phyloP scores from a whole-genome alignment of 306 rosid species.

The Calophaca sinica region DNA sequence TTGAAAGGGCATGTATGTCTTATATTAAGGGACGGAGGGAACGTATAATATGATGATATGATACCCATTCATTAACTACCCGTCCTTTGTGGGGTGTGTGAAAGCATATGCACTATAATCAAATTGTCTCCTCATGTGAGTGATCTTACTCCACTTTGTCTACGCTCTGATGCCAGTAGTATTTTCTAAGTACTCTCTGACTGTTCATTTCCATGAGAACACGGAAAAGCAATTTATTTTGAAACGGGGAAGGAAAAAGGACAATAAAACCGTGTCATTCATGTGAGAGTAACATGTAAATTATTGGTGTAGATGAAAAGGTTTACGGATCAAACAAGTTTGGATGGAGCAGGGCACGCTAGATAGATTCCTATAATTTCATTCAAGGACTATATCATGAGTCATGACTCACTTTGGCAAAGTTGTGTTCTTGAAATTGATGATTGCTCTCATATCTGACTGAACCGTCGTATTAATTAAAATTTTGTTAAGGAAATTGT shows the following conservation, averaged over 20 bases:
- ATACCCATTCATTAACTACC: neutral
- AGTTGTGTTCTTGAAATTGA: constrained; percentile 41
- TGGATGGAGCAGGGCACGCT: constrained; percentile 38
- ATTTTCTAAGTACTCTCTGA: constrained; percentile 38
- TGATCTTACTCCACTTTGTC: constrained; percentile 44
- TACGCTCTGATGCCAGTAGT: constrained; percentile 3
- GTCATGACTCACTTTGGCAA: constrained; percentile 30
- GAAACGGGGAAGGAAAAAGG: constrained; percentile 20
- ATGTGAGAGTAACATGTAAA: constrained; percentile 39
- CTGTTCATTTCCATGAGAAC: constrained; percentile 31
- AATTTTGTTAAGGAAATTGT: neutral
- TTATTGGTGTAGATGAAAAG: constrained; percentile 37
- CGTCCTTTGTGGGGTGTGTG: constrained; percentile 12
- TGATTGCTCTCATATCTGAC: constrained; percentile 40
- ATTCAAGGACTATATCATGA: constrained; percentile 24
- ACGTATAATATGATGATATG: no score
- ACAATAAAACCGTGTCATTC: constrained; percentile 40
- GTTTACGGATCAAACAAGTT: constrained; percentile 40
- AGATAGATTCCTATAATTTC: constrained; percentile 40
- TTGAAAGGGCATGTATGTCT: no score
- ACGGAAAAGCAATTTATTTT: constrained; percentile 25
- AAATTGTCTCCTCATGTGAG: constrained; percentile 50
- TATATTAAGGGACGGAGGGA: no score
- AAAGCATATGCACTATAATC: constrained; percentile 8
- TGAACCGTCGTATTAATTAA: constrained; percentile 1